Conservation (phyloP, 2,329 filamentous ascomycete species). For the Aspergillus viridinutans region DNA sequence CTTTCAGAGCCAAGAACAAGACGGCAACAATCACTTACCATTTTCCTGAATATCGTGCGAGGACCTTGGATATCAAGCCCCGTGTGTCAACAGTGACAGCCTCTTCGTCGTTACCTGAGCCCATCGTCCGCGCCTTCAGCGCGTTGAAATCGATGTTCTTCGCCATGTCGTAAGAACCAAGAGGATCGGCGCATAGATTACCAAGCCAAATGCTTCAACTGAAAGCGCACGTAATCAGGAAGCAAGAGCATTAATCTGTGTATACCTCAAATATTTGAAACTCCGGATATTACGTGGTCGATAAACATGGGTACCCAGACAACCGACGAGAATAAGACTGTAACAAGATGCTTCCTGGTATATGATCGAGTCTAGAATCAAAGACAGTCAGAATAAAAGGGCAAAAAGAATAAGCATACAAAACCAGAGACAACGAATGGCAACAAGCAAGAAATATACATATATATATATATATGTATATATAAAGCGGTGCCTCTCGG, state of each 20-base stretch:
- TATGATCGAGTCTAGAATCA: neutral
- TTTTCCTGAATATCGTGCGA: conserved; percentile 93
- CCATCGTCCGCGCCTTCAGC: conserved; percentile 81
- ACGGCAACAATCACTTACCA: conserved; percentile 58
- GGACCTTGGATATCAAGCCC: conserved; percentile 94
- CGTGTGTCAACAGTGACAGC: conserved; percentile 97
- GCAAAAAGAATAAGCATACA: neutral
- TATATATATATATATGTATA: neutral
- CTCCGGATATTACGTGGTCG: neutral
- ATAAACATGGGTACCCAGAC: neutral
- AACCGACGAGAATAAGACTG: neutral
- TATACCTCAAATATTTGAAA: neutral
- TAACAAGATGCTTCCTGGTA: neutral
- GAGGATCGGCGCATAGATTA: neutral
- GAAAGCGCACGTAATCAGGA: neutral
- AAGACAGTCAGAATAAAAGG: neutral
- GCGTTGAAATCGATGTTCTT: conserved; percentile 63
- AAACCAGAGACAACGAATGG: neutral
- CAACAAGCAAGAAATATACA: neutral
- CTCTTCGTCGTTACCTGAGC: conserved; percentile 84
- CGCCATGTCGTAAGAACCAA: conserved; percentile 51
- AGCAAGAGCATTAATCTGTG: neutral
- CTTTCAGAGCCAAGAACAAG: neutral
- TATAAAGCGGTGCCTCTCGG: neutral
- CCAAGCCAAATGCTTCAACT: neutral